Percentiles rank a stretch among this genome's conserved stretches.
phyloP scores from a whole-genome alignment of 345 rosid genomes.

The Populus davidiana region DNA sequence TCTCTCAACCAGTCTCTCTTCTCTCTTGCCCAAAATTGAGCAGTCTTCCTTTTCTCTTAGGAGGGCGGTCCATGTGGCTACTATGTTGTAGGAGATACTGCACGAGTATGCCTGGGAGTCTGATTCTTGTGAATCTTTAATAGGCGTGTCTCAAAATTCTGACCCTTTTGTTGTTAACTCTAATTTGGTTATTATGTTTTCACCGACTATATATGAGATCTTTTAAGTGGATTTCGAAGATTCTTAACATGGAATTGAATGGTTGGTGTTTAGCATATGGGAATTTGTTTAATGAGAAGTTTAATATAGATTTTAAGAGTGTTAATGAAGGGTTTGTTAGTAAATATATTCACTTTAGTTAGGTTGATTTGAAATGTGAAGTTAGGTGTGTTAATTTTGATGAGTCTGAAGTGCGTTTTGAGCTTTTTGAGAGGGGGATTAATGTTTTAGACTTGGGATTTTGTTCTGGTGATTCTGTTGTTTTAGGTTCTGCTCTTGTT shows the following conservation, averaged over 20 bases:
- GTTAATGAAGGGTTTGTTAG: constrained; percentile 55
- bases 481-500: constrained; percentile 58
- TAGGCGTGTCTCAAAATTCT: constrained; percentile 34
- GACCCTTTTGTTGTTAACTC: constrained; percentile 37
- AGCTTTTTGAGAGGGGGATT: constrained; percentile 47
- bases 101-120: constrained; percentile 85
- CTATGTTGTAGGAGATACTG: constrained; percentile 68
- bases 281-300: constrained; percentile 34
- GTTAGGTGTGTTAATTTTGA: constrained; percentile 17
- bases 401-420: constrained; percentile 23
- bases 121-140: constrained; percentile 33
- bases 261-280: constrained; percentile 37
- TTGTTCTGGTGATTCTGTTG: constrained; percentile 63
- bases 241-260: constrained; percentile 37
- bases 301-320: constrained; percentile 45
- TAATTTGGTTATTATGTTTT: constrained; percentile 72
- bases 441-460: constrained; percentile 81
- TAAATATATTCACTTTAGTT: constrained; percentile 74
- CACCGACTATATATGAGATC: constrained; percentile 54
- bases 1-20: constrained; percentile 19
- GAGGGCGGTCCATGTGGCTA: constrained; percentile 43
- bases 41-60: too few species aligned
- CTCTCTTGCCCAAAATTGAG: too few species aligned
- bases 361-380: constrained; percentile 63
- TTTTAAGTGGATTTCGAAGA: constrained; percentile 41